Percentiles rank a stretch among this genome's conserved stretches.
Evolutionary conservation across 331 rosid genomes (phyloP).

Genomic region (Quercus lobata): DNA sequence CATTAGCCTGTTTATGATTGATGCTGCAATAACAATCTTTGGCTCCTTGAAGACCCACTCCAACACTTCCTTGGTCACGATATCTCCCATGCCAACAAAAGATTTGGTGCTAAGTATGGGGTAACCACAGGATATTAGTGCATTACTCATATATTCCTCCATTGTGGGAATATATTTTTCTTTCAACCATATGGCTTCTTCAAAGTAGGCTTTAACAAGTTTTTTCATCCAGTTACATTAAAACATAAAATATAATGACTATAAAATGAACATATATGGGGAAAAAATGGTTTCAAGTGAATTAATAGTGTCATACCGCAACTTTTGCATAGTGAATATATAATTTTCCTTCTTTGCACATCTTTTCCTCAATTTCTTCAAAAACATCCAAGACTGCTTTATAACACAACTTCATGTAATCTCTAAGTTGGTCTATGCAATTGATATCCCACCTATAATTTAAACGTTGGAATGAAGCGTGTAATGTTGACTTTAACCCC

Average conservation of each 20-base stretch:
- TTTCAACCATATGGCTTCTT: conserved; percentile 37
- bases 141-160: conserved; percentile 19
- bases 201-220: conserved; percentile 1
- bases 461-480: neutral
- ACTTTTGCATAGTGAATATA: conserved; percentile 21
- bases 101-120: neutral
- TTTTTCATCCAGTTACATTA: conserved; percentile 20
- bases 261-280: neutral
- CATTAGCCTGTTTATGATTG: conserved; percentile 14
- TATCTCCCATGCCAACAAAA: conserved; percentile 11
- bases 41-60: conserved; percentile 17
- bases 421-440: conserved; percentile 23
- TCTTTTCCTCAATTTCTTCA: conserved; percentile 19
- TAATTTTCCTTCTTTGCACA: conserved; percentile 4
- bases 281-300: neutral
- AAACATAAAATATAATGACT: too few species aligned
- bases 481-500: neutral
- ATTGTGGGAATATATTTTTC: conserved; percentile 6
- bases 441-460: conserved; percentile 38
- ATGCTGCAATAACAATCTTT: conserved; percentile 4
- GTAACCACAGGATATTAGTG: neutral
- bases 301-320: conserved; percentile 16
- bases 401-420: conserved; percentile 36
- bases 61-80: conserved; percentile 14
- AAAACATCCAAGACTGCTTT: conserved; percentile 8